Evolutionary conservation across 2,329 filamentous ascomycete species (phyloP), one percentile per base, ranked within the genome.

Genomic region (Pseudopithomyces maydicus): DNA sequence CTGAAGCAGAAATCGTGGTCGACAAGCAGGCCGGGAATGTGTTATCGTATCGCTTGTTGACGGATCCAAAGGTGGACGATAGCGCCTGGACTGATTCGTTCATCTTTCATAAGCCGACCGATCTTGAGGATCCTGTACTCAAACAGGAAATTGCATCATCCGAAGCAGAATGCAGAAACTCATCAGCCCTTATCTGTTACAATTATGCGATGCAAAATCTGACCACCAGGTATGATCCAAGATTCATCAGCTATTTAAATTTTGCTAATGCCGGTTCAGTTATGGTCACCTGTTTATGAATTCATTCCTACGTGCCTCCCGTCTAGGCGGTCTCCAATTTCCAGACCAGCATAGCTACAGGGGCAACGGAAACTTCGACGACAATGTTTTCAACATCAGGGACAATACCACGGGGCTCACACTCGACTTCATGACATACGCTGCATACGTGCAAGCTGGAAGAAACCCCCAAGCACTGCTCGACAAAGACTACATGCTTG

Each of bases 341-440:
- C 23, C 43, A 6, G 22, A 20, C 17, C 14, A 10, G 6, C 52
- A 45, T 20, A 39, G 52, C 29, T 32, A 36, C 17, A 43, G 35
- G 6, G 29, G 12, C 2, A 8, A 4, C 15, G 51, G 51, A 26
- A 23, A 41, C 8, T 17, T 51, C 4, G 29, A 36, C 15, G 65
- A 70, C 50, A 66, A 64, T 23, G 66, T 57, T 0, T 70, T 64
- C 58, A 71, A 66, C 41, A 66, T 70, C 29, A 62, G 63, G 7
- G 61, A 69, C 47, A 57, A 51, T 17, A n/a, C 55, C 10, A 62
- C 54, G 2, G 67, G 68, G 0, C 55, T 72, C 1, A 69, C 69
- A 44, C 62, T 70, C 50, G 68, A 71, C 45, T 69, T 67, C 29
- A 72, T 72, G 68, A 60, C 57, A 6, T 71, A 71, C 20, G 38